Evolutionary conservation across 1,284 basidiomycete species (phyloP).

Genomic region (Cutaneotrichosporon sp.): DNA sequence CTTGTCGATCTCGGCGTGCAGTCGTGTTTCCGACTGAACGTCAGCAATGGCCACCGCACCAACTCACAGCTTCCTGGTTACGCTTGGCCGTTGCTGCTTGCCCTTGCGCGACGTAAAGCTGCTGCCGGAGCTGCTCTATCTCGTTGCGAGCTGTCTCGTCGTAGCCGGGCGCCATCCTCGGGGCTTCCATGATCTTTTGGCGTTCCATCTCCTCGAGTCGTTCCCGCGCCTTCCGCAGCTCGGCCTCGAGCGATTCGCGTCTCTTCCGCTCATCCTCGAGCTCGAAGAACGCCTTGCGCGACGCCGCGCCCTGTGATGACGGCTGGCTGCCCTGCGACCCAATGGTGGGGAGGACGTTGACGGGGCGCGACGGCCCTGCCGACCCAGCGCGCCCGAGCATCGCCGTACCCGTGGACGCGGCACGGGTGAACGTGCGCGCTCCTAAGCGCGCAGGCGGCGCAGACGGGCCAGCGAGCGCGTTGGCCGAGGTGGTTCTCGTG

Average conservation of each 20-base stretch:
- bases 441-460: conserved; percentile 1
- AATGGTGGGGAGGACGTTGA: conserved; percentile 31
- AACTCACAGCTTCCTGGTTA: conserved; percentile 36
- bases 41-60: neutral
- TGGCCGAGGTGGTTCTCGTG: conserved; percentile 17
- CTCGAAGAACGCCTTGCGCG: conserved; percentile 36
- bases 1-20: conserved; percentile 29
- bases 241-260: conserved; percentile 23
- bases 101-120: conserved; percentile 41
- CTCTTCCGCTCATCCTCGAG: conserved; percentile 36
- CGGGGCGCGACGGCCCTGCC: conserved; percentile 15
- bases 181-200: neutral
- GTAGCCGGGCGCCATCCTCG: conserved; percentile 1
- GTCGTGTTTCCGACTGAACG: conserved; percentile 12
- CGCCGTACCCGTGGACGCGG: conserved; percentile 38
- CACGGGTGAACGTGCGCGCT: conserved; percentile 30
- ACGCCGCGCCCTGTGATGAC: conserved; percentile 36
- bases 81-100: conserved; percentile 38
- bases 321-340: conserved; percentile 32
- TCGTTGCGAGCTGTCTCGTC: conserved; percentile 8
- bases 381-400: conserved; percentile 21
- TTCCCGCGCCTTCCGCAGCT: conserved; percentile 15
- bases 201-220: conserved; percentile 8
- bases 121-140: conserved; percentile 23
- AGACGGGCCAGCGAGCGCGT: conserved; percentile 5